Conservation (phyloP, 441 rosid genomes). For the Erodium moschatum region DNA sequence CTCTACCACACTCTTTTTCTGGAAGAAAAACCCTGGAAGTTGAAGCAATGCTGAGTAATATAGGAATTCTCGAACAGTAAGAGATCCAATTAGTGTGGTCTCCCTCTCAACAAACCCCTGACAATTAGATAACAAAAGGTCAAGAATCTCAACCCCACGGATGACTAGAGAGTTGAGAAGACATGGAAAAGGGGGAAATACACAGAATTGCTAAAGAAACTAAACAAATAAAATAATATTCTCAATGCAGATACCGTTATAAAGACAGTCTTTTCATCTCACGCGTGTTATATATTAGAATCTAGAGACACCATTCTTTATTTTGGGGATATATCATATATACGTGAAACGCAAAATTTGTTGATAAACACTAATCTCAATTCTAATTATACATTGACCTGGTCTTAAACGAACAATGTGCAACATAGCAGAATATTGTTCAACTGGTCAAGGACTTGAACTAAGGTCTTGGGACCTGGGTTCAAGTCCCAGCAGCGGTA, state of each 20-base stretch:
- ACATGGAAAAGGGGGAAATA: background rate
- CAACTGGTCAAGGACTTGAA: too few relatives aligned
- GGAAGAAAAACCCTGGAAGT: constrained; percentile 89
- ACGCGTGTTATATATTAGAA: background rate
- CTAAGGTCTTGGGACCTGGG: too few relatives aligned
- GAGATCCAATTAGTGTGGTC: constrained; percentile 72
- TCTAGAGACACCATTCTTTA: background rate
- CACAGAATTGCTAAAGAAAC: background rate
- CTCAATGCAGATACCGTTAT: too few relatives aligned
- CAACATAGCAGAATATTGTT: background rate
- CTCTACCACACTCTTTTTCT: constrained; percentile 84
- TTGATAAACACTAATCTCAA: background rate
- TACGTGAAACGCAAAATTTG: background rate
- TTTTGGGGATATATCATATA: background rate
- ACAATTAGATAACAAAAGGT: constrained; percentile 19
- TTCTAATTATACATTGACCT: background rate
- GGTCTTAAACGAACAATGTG: constrained; percentile 6
- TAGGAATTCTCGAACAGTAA: constrained; percentile 80
- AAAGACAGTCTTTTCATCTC: background rate
- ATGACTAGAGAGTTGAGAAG: background rate
- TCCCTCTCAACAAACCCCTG: constrained; percentile 97
- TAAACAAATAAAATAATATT: background rate
- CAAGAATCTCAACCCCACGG: constrained; percentile 4
- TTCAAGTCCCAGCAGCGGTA: too few relatives aligned
- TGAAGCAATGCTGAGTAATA: constrained; percentile 94